These are phyloP conservation scores for Fagus sylvatica DNA, from an alignment of 306 rosid genomes.

Conservation along the genomic window DNA sequence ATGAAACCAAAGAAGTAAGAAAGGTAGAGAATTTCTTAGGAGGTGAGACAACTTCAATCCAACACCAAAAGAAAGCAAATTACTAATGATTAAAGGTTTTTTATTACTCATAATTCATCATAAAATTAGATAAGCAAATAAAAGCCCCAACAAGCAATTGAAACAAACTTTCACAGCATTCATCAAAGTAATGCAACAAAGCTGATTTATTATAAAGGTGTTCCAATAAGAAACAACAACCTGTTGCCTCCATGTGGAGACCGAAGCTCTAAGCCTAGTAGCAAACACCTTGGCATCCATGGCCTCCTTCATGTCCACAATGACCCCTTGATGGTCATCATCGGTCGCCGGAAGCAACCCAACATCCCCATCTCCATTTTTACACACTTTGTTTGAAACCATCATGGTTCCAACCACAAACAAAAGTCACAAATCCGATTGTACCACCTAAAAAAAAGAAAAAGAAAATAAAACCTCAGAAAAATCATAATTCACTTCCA, in stretches of 20 bases:
- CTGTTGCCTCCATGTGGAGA: slow-evolving; percentile 14
- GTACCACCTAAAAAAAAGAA: not conserved
- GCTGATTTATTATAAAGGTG: not conserved
- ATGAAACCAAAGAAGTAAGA: no score
- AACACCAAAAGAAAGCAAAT: no score
- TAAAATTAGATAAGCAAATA: not conserved
- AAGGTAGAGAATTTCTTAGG: no score
- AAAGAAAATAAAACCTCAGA: not conserved
- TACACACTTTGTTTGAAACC: not conserved
- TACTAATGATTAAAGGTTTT: no score
- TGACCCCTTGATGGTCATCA: slow-evolving; percentile 8
- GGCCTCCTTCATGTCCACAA: slow-evolving; percentile 14
- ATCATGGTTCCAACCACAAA: not conserved
- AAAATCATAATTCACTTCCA: not conserved
- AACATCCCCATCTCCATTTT: not conserved
- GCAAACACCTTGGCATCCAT: not conserved
- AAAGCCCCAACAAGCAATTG: not conserved
- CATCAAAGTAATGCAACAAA: not conserved
- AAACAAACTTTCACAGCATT: not conserved
- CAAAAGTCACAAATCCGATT: not conserved
- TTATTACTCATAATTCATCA: not conserved
- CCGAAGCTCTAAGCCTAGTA: not conserved
- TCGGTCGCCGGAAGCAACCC: not conserved
- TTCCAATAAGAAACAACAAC: not conserved
- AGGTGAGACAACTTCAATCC: no score